phyloP scores from a whole-genome alignment of 2,329 filamentous ascomycete species.

The Cladosporium sp. region DNA sequence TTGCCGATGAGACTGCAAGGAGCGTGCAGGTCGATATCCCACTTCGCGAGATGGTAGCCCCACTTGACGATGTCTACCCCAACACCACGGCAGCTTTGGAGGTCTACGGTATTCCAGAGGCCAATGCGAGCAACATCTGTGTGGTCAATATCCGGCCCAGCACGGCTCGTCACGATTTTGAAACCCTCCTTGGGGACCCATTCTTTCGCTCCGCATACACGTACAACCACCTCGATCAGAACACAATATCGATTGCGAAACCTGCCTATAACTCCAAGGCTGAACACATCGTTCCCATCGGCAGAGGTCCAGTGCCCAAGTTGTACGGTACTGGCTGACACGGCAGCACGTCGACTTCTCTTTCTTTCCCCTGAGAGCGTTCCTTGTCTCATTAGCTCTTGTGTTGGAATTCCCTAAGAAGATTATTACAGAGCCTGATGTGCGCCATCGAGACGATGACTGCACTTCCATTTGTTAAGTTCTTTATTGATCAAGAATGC shows the following conservation, averaged over 20 bases:
- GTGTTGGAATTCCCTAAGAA: background rate
- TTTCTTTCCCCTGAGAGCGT: background rate
- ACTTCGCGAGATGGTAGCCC: background rate
- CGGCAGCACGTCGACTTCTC: background rate
- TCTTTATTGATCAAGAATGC: no score
- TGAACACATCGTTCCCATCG: slow-evolving; percentile 1
- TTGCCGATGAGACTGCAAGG: background rate
- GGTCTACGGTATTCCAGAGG: background rate
- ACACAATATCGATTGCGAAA: slow-evolving; percentile 9
- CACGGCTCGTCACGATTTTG: no score
- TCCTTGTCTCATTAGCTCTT: background rate
- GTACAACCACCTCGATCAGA: slow-evolving; percentile 3
- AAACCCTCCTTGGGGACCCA: background rate
- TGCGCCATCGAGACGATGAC: background rate
- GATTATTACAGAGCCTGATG: background rate
- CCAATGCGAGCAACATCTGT: background rate
- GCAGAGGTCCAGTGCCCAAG: background rate
- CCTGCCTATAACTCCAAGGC: background rate
- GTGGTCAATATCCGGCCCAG: background rate
- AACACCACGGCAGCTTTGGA: background rate
- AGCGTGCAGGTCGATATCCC: background rate
- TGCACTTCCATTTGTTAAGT: no score
- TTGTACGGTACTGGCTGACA: background rate
- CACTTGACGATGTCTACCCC: background rate
- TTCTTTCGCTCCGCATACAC: slow-evolving; percentile 6